phyloP scores from a whole-genome alignment of 441 rosid genomes.

The Croton setiger region DNA sequence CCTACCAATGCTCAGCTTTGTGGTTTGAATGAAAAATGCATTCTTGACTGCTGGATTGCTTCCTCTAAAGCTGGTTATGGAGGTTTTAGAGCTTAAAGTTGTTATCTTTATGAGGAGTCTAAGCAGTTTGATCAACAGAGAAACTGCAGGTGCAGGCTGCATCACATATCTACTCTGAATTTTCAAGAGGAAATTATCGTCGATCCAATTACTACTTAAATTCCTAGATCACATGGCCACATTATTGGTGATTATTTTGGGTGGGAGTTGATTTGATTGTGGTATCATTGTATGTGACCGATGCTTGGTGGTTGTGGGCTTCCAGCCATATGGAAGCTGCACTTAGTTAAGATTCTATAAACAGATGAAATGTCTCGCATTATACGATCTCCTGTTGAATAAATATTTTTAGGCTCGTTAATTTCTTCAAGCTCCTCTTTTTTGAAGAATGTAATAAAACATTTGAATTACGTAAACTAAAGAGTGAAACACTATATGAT shows the following conservation, averaged over 20 bases:
- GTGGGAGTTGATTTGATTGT: background rate
- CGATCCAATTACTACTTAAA: background rate
- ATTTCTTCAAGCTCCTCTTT: too few relatives aligned
- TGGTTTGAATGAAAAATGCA: background rate
- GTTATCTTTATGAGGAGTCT: background rate
- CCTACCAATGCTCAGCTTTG: background rate
- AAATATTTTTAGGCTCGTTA: too few relatives aligned
- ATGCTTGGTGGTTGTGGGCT: background rate
- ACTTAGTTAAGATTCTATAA: background rate
- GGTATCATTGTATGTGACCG: background rate
- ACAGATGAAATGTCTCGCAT: background rate
- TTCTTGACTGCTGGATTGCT: background rate
- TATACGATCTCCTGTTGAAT: too few relatives aligned
- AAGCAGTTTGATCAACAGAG: background rate
- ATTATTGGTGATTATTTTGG: background rate
- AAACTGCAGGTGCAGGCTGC: slow-evolving; percentile 6
- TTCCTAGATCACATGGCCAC: background rate
- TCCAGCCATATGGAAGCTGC: background rate
- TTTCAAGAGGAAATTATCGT: too few relatives aligned
- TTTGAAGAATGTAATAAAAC: background rate
- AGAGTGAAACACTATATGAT: background rate
- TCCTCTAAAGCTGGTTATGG: background rate
- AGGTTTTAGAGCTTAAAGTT: background rate
- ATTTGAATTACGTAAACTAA: background rate
- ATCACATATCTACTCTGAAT: background rate